These are phyloP conservation scores for Globisporangium irregulare DNA, from an alignment of 352 stramenopile species.

Conservation along the genomic window DNA sequence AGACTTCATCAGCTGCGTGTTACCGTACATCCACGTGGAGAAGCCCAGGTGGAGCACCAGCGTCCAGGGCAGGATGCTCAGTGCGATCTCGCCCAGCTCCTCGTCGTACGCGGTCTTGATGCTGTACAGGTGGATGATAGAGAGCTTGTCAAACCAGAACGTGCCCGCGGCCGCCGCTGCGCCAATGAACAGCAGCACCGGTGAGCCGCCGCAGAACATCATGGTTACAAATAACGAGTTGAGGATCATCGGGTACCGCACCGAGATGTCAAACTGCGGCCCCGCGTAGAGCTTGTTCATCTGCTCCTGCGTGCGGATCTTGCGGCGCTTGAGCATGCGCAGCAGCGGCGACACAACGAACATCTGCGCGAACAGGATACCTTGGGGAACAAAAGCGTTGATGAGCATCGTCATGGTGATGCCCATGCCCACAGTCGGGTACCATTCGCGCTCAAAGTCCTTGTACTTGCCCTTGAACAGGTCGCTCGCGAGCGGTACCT, in stretches of 20 bases:
- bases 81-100: slow-evolving; percentile 54
- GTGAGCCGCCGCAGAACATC: slow-evolving; percentile 76
- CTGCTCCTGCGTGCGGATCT: slow-evolving; percentile 60
- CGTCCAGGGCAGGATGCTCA: slow-evolving; percentile 65
- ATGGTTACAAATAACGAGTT: slow-evolving; percentile 86
- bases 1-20: slow-evolving; percentile 58
- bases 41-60: slow-evolving; percentile 68
- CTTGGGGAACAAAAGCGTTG: slow-evolving; percentile 72
- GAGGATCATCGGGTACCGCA: slow-evolving; percentile 81
- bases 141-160: slow-evolving; percentile 84
- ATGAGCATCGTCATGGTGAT: slow-evolving; percentile 87
- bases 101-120: slow-evolving; percentile 83
- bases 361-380: slow-evolving; percentile 55
- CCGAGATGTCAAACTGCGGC: slow-evolving; percentile 66
- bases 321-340: slow-evolving; percentile 35
- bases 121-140: slow-evolving; percentile 68
- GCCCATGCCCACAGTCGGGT: slow-evolving; percentile 82
- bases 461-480: slow-evolving; percentile 75
- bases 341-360: slow-evolving; percentile 51
- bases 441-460: slow-evolving; percentile 87
- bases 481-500: slow-evolving; percentile 44
- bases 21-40: slow-evolving; percentile 84
- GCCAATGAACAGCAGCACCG: slow-evolving; percentile 76
- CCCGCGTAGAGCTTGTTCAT: slow-evolving; percentile 82
- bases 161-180: slow-evolving; percentile 53